Evolutionary conservation across 2,329 filamentous ascomycete species (phyloP), one percentile per base, ranked within the genome.

Genomic region (Nemania sp.): DNA sequence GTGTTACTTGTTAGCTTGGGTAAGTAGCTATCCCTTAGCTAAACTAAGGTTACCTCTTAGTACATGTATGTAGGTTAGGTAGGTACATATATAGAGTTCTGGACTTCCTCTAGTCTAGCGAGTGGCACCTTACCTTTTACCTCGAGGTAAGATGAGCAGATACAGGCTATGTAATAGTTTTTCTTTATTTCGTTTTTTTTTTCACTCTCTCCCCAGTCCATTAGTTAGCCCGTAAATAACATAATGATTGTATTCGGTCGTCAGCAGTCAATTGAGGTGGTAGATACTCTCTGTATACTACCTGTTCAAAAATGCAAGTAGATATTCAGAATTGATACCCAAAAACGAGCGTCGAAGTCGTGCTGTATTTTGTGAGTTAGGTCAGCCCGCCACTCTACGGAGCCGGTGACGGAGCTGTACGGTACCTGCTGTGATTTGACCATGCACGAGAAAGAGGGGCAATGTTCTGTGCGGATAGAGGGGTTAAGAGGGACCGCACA

Each of bases 351-450:
- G n/a, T n/a, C n/a, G n/a, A 41, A 41, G 35, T 11, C 35, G 7
- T 53, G 51, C 26, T 32, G 6, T n/a, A 32, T 32, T 41, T 3
- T 27, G 54, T 20, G 10, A 27, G 47, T 18, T 11, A 11, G 43
- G 57, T 52, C 18, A 24, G 41, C 26, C 15, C 38, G 54, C 29
- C 55, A 47, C 24, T 18, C n/a, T 6, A 32, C 7, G 18, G 18
- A 32, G 38, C 62, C 62, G 62, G 56, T 65, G 56, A 61, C 64
- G 64, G 64, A 62, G 43, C 41, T 41, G 35, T 41, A 41, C 13
- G 15, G 13, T 24, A 41, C 15, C 10, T 13, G 35, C 22, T 29
- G 15, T 15, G 13, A 11, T 41, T 5, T 13, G 7, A 41, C 35
- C 35, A 5, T 41, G 8, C 29, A 15, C 52, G 22, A 20, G 52